Percentiles rank a stretch among this genome's conserved stretches.
Evolutionary conservation across 176 grass and related monocot species (phyloP).

Genomic region (Juncus inflexus): DNA sequence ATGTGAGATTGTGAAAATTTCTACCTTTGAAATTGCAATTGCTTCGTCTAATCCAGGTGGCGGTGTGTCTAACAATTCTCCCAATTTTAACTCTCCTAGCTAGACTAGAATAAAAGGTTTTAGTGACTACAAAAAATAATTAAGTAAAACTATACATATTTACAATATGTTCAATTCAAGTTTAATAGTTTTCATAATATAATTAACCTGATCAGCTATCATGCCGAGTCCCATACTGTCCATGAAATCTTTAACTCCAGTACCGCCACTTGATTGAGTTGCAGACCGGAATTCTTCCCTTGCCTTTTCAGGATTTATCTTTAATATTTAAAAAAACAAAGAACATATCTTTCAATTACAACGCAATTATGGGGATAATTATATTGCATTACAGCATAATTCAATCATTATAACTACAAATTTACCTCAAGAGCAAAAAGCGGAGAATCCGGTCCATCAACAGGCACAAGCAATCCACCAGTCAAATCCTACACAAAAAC

Average conservation of each 20-base stretch:
- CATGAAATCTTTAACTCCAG: conserved; percentile 94
- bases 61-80: conserved; percentile 79
- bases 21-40: conserved; percentile 93
- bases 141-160: background rate
- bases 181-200: conserved; percentile 16
- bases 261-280: conserved; percentile 71
- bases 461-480: conserved; percentile 58
- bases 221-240: conserved; percentile 89
- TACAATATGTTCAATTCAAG: background rate
- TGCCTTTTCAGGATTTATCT: conserved; percentile 95
- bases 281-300: conserved; percentile 74
- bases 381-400: background rate
- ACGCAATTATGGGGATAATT: background rate
- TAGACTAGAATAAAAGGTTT: conserved; percentile 36
- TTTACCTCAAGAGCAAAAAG: conserved; percentile 88
- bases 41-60: conserved; percentile 96
- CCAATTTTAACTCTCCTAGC: conserved; percentile 93
- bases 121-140: background rate
- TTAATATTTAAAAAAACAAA: conserved; percentile 16
- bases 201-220: conserved; percentile 72
- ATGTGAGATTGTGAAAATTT: background rate
- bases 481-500: conserved; percentile 64
- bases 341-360: background rate
- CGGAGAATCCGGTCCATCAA: conserved; percentile 67
- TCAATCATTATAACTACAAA: background rate